phyloP scores from a whole-genome alignment of 2,329 filamentous ascomycete genomes.

The Phoma sp. region DNA sequence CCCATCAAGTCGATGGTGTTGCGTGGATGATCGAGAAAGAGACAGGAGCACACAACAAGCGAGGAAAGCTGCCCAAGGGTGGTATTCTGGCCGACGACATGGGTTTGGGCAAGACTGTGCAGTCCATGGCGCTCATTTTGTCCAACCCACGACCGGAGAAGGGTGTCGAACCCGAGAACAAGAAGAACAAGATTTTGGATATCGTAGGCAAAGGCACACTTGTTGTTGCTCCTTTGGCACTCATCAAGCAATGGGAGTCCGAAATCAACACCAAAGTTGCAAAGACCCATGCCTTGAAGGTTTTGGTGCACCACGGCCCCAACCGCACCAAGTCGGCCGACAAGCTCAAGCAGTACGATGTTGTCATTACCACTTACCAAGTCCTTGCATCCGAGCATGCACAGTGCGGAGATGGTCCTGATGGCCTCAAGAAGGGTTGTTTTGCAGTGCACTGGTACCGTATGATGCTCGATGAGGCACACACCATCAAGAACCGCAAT shows the following conservation, averaged over 20 bases:
- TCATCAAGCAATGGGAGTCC: slow-evolving; percentile 97
- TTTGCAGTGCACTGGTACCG: slow-evolving; percentile 96
- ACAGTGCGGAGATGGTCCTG: slow-evolving; percentile 67
- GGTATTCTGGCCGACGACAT: slow-evolving; percentile 97
- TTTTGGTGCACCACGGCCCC: slow-evolving; percentile 90
- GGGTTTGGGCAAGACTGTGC: slow-evolving; percentile 95
- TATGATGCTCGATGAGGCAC: slow-evolving; percentile 93
- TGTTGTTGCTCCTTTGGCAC: slow-evolving; percentile 88
- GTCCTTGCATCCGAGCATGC: slow-evolving; percentile 91
- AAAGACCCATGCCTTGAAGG: slow-evolving; percentile 72
- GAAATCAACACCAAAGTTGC: slow-evolving; percentile 87
- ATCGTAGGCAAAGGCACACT: slow-evolving; percentile 80
- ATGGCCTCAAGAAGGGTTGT: slow-evolving; percentile 76
- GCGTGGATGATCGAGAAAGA: slow-evolving; percentile 96
- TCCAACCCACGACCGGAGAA: slow-evolving; percentile 74
- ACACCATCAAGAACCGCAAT: slow-evolving; percentile 98
- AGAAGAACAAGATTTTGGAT: slow-evolving; percentile 72
- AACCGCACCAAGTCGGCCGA: slow-evolving; percentile 79
- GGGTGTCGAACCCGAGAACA: slow-evolving; percentile 54
- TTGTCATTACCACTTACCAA: slow-evolving; percentile 97
- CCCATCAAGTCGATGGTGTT: slow-evolving; percentile 93
- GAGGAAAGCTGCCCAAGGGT: slow-evolving; percentile 80
- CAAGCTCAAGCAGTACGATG: slow-evolving; percentile 84
- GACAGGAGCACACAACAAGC: slow-evolving; percentile 82
- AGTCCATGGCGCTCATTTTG: slow-evolving; percentile 88